These are phyloP conservation scores for Clonostachys byssicola DNA, from an alignment of 2,329 filamentous ascomycete species.

Conservation along the genomic window DNA sequence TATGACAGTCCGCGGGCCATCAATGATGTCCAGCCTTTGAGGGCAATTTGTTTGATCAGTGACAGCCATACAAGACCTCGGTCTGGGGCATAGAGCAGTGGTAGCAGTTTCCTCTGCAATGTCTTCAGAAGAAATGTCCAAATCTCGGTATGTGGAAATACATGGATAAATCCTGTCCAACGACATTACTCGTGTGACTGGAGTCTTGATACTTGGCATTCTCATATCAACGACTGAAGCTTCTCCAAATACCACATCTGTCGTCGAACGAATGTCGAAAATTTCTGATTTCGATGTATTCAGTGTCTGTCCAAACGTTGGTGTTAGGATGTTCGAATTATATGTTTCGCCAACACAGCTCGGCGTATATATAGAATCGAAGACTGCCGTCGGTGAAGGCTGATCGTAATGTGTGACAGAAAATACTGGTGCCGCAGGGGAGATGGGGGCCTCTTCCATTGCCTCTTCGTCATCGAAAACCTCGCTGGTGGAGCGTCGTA, in stretches of 20 bases:
- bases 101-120: conserved; percentile 3
- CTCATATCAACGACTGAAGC: conserved; percentile 31
- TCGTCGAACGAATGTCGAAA: conserved; percentile 24
- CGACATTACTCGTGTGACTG: conserved; percentile 26
- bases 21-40: conserved; percentile 14
- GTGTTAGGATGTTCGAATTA: conserved; percentile 7
- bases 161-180: conserved; percentile 25
- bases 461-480: conserved; percentile 1
- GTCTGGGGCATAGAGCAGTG: conserved; percentile 6
- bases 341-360: conserved; percentile 29
- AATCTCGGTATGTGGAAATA: conserved; percentile 22
- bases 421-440: conserved; percentile 15
- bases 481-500: neutral
- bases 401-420: conserved; percentile 20
- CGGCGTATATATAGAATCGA: conserved; percentile 17
- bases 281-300: conserved; percentile 24
- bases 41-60: conserved; percentile 11
- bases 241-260: conserved; percentile 31
- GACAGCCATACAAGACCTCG: conserved; percentile 17
- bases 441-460: conserved; percentile 9
- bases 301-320: conserved; percentile 11
- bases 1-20: conserved; percentile 20
- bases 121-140: conserved; percentile 10
- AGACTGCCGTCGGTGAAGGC: conserved; percentile 9
- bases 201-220: conserved; percentile 12